Conservation (phyloP, 768 basidiomycete genomes). For the Lyophyllum semitale region DNA sequence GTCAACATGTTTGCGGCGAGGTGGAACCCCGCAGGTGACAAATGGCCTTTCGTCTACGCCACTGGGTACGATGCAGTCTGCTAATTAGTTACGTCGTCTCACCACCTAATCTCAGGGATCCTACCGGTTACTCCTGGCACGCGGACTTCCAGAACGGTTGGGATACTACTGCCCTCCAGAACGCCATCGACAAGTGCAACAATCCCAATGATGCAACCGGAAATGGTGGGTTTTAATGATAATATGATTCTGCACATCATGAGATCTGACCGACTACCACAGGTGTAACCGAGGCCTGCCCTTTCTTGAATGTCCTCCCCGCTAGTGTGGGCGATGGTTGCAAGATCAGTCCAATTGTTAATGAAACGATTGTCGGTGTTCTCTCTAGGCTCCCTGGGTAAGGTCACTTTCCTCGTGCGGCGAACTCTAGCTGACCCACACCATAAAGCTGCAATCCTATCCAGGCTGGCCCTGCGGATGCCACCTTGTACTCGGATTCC, state of each 20-base stretch:
- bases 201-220: constrained; percentile 39
- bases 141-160: constrained; percentile 54
- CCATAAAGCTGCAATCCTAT: constrained; percentile 39
- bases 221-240: constrained; percentile 13
- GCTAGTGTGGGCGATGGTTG: constrained; percentile 29
- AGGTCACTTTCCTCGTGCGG: background rate
- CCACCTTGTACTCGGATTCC: constrained; percentile 30
- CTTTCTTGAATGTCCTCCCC: constrained; percentile 34
- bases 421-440: background rate
- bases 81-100: background rate
- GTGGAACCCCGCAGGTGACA: constrained; percentile 34
- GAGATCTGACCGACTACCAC: background rate
- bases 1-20: constrained; percentile 32
- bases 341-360: constrained; percentile 32
- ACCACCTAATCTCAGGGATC: constrained; percentile 38
- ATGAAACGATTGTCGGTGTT: constrained; percentile 24
- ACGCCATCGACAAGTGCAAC: constrained; percentile 47
- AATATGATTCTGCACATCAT: background rate
- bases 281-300: constrained; percentile 40
- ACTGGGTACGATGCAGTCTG: constrained; percentile 32
- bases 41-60: constrained; percentile 47
- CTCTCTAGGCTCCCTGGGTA: constrained; percentile 32
- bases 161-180: constrained; percentile 45
- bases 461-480: constrained; percentile 39
- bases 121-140: constrained; percentile 52